Conservation (phyloP, 768 basidiomycete species). For the Suillus fuscotomentosus region DNA sequence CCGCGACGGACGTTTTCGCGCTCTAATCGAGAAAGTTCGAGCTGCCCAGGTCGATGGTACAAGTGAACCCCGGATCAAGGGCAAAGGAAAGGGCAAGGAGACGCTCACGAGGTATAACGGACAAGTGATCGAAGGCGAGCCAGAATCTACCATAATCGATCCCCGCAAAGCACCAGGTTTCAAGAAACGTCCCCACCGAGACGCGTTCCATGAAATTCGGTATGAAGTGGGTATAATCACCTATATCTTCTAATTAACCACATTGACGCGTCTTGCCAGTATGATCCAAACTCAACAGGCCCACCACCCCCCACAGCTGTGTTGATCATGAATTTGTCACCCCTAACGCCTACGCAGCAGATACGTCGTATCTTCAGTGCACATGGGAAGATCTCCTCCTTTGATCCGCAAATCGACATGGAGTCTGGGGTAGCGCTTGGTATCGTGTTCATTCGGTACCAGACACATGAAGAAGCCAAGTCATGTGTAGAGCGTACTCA, state of each 20-base stretch:
- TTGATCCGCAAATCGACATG: slow-evolving; percentile 78
- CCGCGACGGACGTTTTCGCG: slow-evolving; percentile 36
- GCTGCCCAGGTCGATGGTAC: slow-evolving; percentile 29
- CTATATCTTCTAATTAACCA: slow-evolving; percentile 6
- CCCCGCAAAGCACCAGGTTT: slow-evolving; percentile 49
- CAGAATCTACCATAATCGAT: slow-evolving; percentile 44
- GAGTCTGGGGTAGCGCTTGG: slow-evolving; percentile 82
- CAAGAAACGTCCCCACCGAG: slow-evolving; percentile 30
- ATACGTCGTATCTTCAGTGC: slow-evolving; percentile 64
- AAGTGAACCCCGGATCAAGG: slow-evolving; percentile 47
- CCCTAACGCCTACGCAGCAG: slow-evolving; percentile 62
- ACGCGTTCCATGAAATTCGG: slow-evolving; percentile 43
- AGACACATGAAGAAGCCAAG: slow-evolving; percentile 64
- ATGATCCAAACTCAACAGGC: slow-evolving; percentile 70
- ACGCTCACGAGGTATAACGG: slow-evolving; percentile 53
- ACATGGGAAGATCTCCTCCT: slow-evolving; percentile 60
- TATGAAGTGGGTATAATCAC: slow-evolving; percentile 52
- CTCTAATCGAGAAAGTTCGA: slow-evolving; percentile 42
- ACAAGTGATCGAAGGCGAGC: slow-evolving; percentile 46
- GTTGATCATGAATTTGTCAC: slow-evolving; percentile 68
- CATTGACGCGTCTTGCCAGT: slow-evolving; percentile 40
- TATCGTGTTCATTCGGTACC: slow-evolving; percentile 71
- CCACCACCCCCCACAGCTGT: slow-evolving; percentile 75
- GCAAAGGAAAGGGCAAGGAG: slow-evolving; percentile 67
- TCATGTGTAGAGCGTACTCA: slow-evolving; percentile 65